Evolutionary conservation across 441 rosid genomes (phyloP).

Genomic region (Biscutella auriculata): DNA sequence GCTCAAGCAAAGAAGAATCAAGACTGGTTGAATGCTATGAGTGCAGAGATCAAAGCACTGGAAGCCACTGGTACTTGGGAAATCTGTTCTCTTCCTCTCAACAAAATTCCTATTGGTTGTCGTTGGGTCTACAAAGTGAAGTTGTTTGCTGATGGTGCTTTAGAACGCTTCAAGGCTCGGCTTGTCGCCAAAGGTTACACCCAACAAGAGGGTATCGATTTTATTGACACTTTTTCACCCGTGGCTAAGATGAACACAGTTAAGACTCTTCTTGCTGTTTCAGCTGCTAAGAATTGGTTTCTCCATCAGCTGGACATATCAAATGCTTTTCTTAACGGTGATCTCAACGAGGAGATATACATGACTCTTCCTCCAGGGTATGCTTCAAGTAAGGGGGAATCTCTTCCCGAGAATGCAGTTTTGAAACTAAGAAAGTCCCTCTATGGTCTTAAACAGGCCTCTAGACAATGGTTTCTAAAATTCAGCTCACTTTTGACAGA

Average conservation of each 20-base stretch:
- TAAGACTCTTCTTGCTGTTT: not conserved
- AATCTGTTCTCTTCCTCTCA: no score
- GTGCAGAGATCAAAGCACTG: no score
- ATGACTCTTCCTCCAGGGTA: not conserved
- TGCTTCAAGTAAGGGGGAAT: not conserved
- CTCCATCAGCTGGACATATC: not conserved
- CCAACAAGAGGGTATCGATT: no score
- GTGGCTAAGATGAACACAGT: not conserved
- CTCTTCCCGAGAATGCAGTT: not conserved
- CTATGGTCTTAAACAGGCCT: not conserved
- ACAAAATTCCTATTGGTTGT: no score
- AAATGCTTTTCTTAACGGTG: not conserved
- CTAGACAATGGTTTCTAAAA: not conserved
- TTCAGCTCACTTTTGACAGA: not conserved
- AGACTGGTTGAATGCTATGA: no score
- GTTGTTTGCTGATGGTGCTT: no score
- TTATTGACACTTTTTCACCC: no score
- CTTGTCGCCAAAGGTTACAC: no score
- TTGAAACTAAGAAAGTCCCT: accelerated
- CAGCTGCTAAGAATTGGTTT: not conserved
- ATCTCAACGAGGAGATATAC: not conserved
- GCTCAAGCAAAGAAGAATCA: no score
- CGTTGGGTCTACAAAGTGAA: no score
- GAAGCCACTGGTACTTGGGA: no score
- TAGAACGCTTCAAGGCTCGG: no score